These are phyloP conservation scores for Paramecium caudatum DNA, from an alignment of 73 alveolate genomes.

Conservation along the genomic window DNA sequence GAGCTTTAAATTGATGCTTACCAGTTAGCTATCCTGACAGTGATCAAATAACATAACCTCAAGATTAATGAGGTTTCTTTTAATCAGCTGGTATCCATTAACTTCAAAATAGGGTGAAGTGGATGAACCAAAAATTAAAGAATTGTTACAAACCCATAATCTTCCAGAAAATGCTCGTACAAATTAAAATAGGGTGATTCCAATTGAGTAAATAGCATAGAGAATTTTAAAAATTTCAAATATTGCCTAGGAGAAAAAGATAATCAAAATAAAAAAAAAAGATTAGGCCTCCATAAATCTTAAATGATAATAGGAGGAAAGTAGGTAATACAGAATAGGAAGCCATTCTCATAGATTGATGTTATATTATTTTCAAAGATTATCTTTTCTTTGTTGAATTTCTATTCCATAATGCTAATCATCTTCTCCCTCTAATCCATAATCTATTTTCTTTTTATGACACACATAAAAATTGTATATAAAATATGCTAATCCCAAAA, in stretches of 20 bases:
- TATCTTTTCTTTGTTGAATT: slow-evolving; percentile 58
- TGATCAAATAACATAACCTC: slow-evolving; percentile 15
- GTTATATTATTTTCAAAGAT: slow-evolving; percentile 25
- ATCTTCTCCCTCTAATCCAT: slow-evolving; percentile 48
- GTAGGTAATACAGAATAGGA: slow-evolving; percentile 6
- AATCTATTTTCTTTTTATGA: slow-evolving; percentile 61
- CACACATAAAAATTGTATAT: slow-evolving; percentile 64
- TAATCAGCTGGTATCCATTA: neutral
- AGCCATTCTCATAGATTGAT: slow-evolving; percentile 41
- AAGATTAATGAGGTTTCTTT: slow-evolving; percentile 46
- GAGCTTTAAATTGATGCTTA: slow-evolving; percentile 23
- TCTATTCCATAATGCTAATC: neutral
- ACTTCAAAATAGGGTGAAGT: slow-evolving; percentile 35
- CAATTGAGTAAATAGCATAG: neutral
- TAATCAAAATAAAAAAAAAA: too few relatives aligned
- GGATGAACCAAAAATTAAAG: neutral
- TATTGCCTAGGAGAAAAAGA: neutral
- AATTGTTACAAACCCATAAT: neutral
- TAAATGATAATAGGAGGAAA: neutral
- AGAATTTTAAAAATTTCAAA: slow-evolving; percentile 9
- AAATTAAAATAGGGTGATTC: slow-evolving; percentile 30
- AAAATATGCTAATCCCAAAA: slow-evolving; percentile 25
- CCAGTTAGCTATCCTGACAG: neutral
- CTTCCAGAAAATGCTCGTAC: neutral
- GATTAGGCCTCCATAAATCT: neutral